These are phyloP conservation scores for Trichosporon sp. DNA, from an alignment of 1,284 basidiomycete species.

Conservation along the genomic window DNA sequence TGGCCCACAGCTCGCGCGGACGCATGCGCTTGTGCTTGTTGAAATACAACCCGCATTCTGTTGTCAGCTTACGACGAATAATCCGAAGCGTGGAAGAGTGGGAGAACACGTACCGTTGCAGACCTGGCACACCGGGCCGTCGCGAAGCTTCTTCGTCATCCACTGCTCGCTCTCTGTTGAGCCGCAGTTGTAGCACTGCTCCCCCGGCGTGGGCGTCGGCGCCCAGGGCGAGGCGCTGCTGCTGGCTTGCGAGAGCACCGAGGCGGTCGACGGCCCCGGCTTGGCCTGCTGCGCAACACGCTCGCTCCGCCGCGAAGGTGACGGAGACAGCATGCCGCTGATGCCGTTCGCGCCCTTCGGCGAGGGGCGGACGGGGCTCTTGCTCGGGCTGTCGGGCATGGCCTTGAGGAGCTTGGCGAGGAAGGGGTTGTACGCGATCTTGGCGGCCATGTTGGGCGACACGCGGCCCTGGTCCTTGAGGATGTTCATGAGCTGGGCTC, in stretches of 20 bases:
- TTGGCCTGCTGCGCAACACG: not conserved
- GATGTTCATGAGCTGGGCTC: slow-evolving; percentile 35
- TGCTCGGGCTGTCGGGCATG: slow-evolving; percentile 21
- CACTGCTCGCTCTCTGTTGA: slow-evolving; percentile 36
- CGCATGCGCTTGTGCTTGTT: slow-evolving; percentile 46
- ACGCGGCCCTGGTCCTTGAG: slow-evolving; percentile 40
- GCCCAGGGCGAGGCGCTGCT: not conserved
- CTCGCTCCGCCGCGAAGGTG: not conserved
- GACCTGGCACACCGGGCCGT: slow-evolving; percentile 38
- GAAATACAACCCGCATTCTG: slow-evolving; percentile 46
- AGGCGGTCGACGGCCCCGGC: not conserved
- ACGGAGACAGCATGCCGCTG: not conserved
- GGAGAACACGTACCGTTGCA: slow-evolving; percentile 40
- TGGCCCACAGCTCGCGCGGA: slow-evolving; percentile 39
- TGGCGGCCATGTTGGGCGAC: slow-evolving; percentile 39
- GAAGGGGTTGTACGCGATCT: slow-evolving; percentile 38
- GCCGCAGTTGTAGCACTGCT: slow-evolving; percentile 42
- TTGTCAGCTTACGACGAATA: not conserved
- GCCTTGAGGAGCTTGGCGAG: slow-evolving; percentile 40
- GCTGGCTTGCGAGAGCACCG: not conserved
- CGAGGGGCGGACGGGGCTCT: not conserved
- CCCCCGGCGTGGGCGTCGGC: not conserved
- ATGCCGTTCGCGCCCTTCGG: not conserved
- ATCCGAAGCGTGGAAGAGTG: no score
- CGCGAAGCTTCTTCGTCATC: slow-evolving; percentile 39